Evolutionary conservation across 2,329 filamentous ascomycete species (phyloP).

Genomic region (Pestalotiopsis sp.): DNA sequence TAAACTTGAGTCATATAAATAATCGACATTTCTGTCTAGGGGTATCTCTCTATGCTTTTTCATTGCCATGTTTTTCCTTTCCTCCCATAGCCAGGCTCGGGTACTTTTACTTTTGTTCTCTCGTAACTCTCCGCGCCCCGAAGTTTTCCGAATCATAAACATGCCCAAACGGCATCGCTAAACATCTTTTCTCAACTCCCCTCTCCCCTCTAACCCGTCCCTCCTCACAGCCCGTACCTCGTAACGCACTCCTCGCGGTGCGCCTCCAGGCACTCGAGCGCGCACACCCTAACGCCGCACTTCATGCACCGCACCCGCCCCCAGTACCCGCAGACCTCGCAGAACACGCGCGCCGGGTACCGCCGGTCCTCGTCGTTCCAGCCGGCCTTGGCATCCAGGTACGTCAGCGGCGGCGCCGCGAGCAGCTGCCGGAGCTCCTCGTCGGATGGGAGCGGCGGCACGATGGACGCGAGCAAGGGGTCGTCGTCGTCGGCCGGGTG

Average conservation of each 20-base stretch:
- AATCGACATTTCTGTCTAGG: background rate
- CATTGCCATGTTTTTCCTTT: background rate
- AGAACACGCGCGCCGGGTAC: slow-evolving; percentile 67
- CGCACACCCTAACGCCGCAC: slow-evolving; percentile 78
- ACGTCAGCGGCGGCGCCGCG: slow-evolving; percentile 64
- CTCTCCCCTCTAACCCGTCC: background rate
- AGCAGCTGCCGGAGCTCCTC: slow-evolving; percentile 66
- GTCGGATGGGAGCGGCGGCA: slow-evolving; percentile 59
- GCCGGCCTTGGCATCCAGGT: slow-evolving; percentile 59
- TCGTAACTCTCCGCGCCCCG: background rate
- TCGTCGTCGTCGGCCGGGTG: slow-evolving; percentile 54
- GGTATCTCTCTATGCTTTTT: background rate
- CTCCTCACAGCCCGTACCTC: slow-evolving; percentile 50
- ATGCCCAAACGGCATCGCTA: background rate
- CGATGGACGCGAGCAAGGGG: slow-evolving; percentile 56
- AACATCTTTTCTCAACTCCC: background rate
- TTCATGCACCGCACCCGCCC: slow-evolving; percentile 73
- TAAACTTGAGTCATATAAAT: background rate
- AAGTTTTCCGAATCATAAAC: too few species aligned
- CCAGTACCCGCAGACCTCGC: slow-evolving; percentile 82
- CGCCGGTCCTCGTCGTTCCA: slow-evolving; percentile 38
- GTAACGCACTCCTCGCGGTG: slow-evolving; percentile 73
- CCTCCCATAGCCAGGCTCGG: background rate
- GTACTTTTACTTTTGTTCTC: background rate
- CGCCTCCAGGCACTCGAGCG: slow-evolving; percentile 69